Conservation (phyloP, 306 rosid genomes). For the Mimosa pudica region DNA sequence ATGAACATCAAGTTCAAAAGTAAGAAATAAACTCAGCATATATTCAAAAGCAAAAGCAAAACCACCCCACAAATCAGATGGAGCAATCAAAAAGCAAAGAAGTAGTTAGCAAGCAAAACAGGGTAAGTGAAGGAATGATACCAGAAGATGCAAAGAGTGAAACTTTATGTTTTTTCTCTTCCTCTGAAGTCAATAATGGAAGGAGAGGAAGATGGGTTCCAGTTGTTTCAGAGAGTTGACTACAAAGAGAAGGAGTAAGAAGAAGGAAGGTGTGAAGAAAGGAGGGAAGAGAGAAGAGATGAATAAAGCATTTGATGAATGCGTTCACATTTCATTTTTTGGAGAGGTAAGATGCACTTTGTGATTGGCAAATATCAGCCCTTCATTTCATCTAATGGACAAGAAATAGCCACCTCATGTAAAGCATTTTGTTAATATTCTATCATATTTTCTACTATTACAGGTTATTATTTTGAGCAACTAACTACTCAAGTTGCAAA, state of each 20-base stretch:
- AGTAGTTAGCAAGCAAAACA: neutral
- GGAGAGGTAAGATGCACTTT: constrained; percentile 25
- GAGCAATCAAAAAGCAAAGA: constrained; percentile 3
- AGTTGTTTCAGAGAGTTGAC: constrained; percentile 7
- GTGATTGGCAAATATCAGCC: neutral
- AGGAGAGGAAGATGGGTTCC: constrained; percentile 9
- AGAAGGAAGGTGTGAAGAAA: neutral
- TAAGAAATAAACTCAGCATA: constrained; percentile 1
- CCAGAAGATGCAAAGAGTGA: constrained; percentile 26
- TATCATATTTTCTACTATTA: no score
- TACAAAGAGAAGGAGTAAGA: neutral
- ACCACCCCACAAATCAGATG: neutral
- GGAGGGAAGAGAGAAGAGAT: constrained; percentile 1
- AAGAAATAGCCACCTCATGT: neutral
- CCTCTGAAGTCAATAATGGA: constrained; percentile 19
- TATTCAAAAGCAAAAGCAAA: neutral
- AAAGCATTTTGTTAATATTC: no score
- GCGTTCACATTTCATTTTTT: constrained; percentile 26
- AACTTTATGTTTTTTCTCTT: neutral
- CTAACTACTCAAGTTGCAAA: no score
- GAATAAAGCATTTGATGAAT: constrained; percentile 14
- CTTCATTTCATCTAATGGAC: neutral
- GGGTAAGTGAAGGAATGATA: neutral
- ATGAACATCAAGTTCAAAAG: neutral
- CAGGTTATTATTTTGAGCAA: no score